phyloP scores from a whole-genome alignment of 2,329 filamentous ascomycete genomes.

The Aspergillus chevalieri region DNA sequence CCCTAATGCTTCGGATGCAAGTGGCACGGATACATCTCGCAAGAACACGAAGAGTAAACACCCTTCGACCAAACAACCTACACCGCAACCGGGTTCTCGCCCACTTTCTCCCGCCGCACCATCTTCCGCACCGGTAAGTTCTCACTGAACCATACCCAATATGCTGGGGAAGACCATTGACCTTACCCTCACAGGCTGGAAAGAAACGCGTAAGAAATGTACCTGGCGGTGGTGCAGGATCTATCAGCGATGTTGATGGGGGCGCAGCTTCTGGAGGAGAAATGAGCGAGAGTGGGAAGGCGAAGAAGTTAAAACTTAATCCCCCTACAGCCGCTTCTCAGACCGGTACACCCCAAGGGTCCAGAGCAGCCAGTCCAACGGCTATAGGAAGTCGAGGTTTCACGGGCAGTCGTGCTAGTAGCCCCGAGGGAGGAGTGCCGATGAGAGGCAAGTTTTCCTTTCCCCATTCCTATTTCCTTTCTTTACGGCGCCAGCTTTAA shows the following conservation, averaged over 20 bases:
- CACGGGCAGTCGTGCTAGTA: slow-evolving; percentile 34
- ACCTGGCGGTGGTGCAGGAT: slow-evolving; percentile 33
- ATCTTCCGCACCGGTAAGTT: slow-evolving; percentile 49
- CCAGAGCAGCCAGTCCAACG: slow-evolving; percentile 43
- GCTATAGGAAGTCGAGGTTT: slow-evolving; percentile 21
- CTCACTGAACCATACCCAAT: not conserved
- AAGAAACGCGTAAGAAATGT: slow-evolving; percentile 45
- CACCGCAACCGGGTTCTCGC: slow-evolving; percentile 44
- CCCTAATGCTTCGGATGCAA: slow-evolving; percentile 81
- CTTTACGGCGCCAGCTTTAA: not conserved
- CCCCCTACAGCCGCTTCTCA: slow-evolving; percentile 35
- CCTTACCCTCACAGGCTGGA: slow-evolving; percentile 32
- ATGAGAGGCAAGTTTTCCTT: slow-evolving; percentile 21
- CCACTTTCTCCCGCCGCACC: slow-evolving; percentile 57
- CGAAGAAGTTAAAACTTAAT: slow-evolving; percentile 45
- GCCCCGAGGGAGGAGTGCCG: slow-evolving; percentile 26
- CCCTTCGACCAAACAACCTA: slow-evolving; percentile 20
- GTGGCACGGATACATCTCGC: slow-evolving; percentile 79
- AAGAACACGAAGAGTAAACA: slow-evolving; percentile 72
- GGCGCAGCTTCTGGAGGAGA: slow-evolving; percentile 44
- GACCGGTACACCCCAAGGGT: slow-evolving; percentile 42
- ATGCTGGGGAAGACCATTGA: slow-evolving; percentile 2
- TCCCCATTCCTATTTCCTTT: not conserved
- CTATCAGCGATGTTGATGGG: slow-evolving; percentile 52
- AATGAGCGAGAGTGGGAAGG: slow-evolving; percentile 39